Evolutionary conservation across 768 basidiomycete genomes (phyloP), one percentile per base, ranked within the genome.

Genomic region (Pulveroboletus sp.): DNA sequence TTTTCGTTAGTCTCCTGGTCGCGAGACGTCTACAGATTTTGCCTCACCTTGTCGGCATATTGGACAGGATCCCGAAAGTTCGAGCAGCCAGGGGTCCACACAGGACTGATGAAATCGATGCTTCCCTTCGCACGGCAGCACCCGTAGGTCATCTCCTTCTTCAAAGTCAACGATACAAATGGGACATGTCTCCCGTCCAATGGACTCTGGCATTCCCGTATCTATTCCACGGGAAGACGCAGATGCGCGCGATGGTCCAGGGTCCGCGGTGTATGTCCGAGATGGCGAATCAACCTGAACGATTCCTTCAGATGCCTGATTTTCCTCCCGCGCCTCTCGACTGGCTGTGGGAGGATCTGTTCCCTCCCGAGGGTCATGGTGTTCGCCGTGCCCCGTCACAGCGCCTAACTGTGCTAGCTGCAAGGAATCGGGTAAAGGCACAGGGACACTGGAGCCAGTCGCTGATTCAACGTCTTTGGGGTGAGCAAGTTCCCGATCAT

Each of bases 81-180:
- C 83, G 40, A 98, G 74, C 37, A 98, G 71, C 94, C 94, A 95
- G 31, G 86, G 90, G 68, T 95, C 93, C 49, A 95, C 93, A 63
- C 93, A 96, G 35, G 73, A 71, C 60, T 87, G 84, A 61, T 98
- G 94, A 73, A 95, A 98, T 51, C 80, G 76, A 64, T 97, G 94
- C 56, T 89, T 83, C 40, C 87, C 88, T 62, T 93, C 89, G 68
- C 94, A 97, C 1, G 93, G 94, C 42, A 97, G 70, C 36, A 95
- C 78, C 21, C 94, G 83, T 13, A 96, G 69, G 65, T 95, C 90
- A 60, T 97, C 94, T 1, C 93, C 94, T 53, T 89, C 86, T 65
- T 93, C 89, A 60, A 97, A 97, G 58, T 95, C 93, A 39, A 90
- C 76, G 51, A 97, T 86, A 67, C 94, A 97, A 53, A 97, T 97